Evolutionary conservation across 441 rosid genomes (phyloP).

Genomic region (Populus trichocarpa): DNA sequence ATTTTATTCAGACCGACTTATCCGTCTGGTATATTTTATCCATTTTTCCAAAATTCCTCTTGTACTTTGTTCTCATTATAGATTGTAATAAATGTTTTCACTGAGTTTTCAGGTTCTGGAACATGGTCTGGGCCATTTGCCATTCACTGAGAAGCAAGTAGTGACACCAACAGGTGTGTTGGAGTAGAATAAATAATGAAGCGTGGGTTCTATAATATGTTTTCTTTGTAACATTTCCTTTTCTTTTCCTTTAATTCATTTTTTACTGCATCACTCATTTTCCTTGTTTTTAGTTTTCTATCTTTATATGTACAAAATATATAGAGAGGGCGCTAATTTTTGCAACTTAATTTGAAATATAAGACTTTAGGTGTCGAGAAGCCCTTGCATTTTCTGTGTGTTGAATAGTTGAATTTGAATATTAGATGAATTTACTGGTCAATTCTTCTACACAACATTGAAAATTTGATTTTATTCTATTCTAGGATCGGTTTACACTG

Average conservation of each 20-base stretch:
- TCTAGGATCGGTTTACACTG: conserved; percentile 75
- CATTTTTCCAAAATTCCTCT: neutral
- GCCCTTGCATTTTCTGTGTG: neutral
- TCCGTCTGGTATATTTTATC: conserved; percentile 64
- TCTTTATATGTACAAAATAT: neutral
- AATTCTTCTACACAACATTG: no score
- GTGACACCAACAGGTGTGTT: conserved; percentile 85
- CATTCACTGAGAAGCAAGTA: conserved; percentile 94
- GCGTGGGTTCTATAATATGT: neutral
- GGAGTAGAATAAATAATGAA: conserved; percentile 8
- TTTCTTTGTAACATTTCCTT: neutral
- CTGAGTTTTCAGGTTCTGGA: conserved; percentile 77
- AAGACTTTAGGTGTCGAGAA: neutral
- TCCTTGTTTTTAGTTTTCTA: neutral
- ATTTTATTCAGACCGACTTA: conserved; percentile 93
- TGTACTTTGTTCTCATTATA: neutral
- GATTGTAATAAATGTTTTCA: conserved; percentile 13
- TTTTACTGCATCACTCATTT: neutral
- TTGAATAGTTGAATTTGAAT: neutral
- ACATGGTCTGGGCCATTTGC: conserved; percentile 96
- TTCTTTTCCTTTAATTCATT: neutral
- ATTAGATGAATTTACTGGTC: neutral
- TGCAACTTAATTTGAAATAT: neutral
- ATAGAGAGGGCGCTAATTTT: neutral
- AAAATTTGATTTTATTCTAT: conserved; percentile 2